A percentile compares a stretch with the other conserved stretches of the same genome.
Evolutionary conservation across 1,139 yeast species (phyloP).

Genomic region (Tardiomyces depauwii): DNA sequence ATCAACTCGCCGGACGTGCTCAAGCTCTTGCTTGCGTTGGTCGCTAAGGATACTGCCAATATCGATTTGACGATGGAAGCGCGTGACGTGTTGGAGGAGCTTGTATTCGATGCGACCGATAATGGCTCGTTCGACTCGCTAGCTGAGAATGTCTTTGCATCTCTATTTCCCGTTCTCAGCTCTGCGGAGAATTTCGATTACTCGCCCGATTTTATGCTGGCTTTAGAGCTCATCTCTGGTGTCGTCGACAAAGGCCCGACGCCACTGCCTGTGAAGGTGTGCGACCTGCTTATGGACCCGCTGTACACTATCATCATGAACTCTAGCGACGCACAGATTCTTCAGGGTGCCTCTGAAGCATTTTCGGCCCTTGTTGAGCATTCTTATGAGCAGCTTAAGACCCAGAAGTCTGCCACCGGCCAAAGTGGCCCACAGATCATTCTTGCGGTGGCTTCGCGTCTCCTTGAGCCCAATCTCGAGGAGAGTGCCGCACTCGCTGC

Average conservation of each 20-base stretch:
- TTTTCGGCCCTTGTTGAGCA: slow-evolving; percentile 51
- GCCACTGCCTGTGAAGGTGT: slow-evolving; percentile 39
- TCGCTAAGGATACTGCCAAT: slow-evolving; percentile 67
- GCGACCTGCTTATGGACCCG: slow-evolving; percentile 40
- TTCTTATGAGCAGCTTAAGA: slow-evolving; percentile 13
- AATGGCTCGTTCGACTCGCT: slow-evolving; percentile 25
- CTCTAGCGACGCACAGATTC: slow-evolving; percentile 65
- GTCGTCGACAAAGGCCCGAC: slow-evolving; percentile 39
- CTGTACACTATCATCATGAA: slow-evolving; percentile 39
- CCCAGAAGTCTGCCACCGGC: slow-evolving; percentile 30
- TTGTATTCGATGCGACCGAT: slow-evolving; percentile 39
- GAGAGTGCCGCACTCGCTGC: slow-evolving; percentile 75
- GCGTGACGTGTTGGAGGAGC: slow-evolving; percentile 50
- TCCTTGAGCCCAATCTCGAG: slow-evolving; percentile 58
- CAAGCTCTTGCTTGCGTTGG: slow-evolving; percentile 48
- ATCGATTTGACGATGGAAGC: slow-evolving; percentile 48
- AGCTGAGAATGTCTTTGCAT: slow-evolving; percentile 22
- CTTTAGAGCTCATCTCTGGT: slow-evolving; percentile 54
- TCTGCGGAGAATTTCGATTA: slow-evolving; percentile 27
- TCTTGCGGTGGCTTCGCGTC: slow-evolving; percentile 52
- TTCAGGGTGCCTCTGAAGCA: slow-evolving; percentile 71
- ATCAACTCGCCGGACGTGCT: slow-evolving; percentile 36
- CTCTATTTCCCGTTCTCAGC: slow-evolving; percentile 40
- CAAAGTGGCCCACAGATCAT: slow-evolving; percentile 44
- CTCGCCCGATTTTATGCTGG: slow-evolving; percentile 45